A percentile compares a stretch with the other conserved stretches of the same genome.
These are phyloP conservation scores for Candida xyloterini DNA, from an alignment of 805 yeast genomes.

Conservation along the genomic window DNA sequence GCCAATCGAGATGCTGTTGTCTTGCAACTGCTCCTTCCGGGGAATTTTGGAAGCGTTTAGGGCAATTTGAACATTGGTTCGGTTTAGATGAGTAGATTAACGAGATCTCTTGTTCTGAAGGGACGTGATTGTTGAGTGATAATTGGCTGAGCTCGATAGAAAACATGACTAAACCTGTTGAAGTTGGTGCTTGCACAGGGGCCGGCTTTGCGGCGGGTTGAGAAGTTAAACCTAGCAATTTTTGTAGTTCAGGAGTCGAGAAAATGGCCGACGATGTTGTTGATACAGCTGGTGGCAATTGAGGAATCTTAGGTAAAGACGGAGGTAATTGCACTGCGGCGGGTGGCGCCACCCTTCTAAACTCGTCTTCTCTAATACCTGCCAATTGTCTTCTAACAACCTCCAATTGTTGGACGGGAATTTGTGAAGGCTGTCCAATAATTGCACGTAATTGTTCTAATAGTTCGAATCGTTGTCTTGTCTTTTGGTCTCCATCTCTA, in stretches of 20 bases:
- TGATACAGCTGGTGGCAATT: constrained; percentile 1
- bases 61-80: constrained; percentile 85
- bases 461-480: constrained; percentile 42
- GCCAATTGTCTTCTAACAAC: constrained; percentile 32
- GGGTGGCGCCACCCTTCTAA: constrained; percentile 24
- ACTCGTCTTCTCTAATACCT: constrained; percentile 34
- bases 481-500: constrained; percentile 37
- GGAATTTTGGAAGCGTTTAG: constrained; percentile 73
- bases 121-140: constrained; percentile 38
- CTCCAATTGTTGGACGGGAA: constrained; percentile 31
- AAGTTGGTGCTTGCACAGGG: constrained; percentile 11
- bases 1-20: constrained; percentile 89
- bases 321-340: constrained; percentile 25
- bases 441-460: constrained; percentile 42
- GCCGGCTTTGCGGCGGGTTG: constrained; percentile 21
- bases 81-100: constrained; percentile 58
- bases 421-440: constrained; percentile 30
- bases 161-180: constrained; percentile 21
- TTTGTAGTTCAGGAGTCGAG: constrained; percentile 35
- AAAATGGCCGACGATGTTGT: constrained; percentile 26
- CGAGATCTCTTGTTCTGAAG: constrained; percentile 33
- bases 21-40: constrained; percentile 50
- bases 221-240: constrained; percentile 11
- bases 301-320: constrained; percentile 1
- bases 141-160: constrained; percentile 30